Base-by-base conservation (phyloP, 176 grass and related monocot species). In the Avena eriantha region DNA sequence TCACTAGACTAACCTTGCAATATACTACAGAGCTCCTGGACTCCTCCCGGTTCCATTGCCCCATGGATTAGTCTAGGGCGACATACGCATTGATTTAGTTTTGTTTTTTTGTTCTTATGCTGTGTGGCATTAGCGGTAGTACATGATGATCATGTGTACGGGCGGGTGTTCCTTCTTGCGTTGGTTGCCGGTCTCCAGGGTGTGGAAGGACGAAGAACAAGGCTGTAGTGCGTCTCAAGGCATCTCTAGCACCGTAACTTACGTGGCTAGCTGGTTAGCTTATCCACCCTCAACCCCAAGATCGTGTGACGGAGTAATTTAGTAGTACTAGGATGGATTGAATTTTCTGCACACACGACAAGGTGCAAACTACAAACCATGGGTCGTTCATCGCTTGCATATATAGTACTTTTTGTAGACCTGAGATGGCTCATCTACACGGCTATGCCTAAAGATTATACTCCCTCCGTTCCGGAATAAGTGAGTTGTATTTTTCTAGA, bases 11-110 rank as follows among this genome's bases (percentile, higher is more conserved):
- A 84, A 46, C 60, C 41, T 26, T 69, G n/a, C 51, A 63, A 21
- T 23, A 31, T 24, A 76, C 13, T 85, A 82, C 60, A 47, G 53
- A 65, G 85, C 61, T 85, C 78, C 90, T 78, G 43, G 64, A 82
- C 86, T 78, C 90, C 86, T 88, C 78, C 82, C 63, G 77, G 22
- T 88, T 91, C 82, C 90, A 82, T 78, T 91, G 82, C 86, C 90
- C 90, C 63, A 88, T 81, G 86, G 71, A 76, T 85, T 88, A 84
- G 76, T 81, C 81, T 85, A 84, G 85, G 66, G 0, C 69, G 35
- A 7, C 41, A 29, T 14, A 67, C 21, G 23, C 53, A 68, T 69
- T 85, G 88, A 53, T 85, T 70, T 85, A 82, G 5, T 50, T 55
- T 88, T 81, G 71, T 81, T 82, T n/a, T 81, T 82, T 91, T 91